These are phyloP conservation scores for Yamadazyma takamatsuzukensis DNA, from an alignment of 805 yeast genomes.

Conservation along the genomic window DNA sequence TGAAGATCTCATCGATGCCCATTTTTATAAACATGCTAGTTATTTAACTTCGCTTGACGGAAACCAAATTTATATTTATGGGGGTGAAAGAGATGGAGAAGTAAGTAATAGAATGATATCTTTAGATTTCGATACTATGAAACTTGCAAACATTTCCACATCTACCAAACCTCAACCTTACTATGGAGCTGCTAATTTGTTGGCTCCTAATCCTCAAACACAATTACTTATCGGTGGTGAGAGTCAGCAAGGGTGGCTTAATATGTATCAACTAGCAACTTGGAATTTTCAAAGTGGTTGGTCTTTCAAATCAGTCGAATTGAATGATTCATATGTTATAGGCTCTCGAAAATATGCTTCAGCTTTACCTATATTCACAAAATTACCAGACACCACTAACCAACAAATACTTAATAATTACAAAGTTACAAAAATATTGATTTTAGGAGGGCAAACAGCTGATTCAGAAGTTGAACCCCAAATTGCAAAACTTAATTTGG, in stretches of 20 bases:
- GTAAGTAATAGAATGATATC: constrained; percentile 44
- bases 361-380: constrained; percentile 50
- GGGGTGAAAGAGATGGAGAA: constrained; percentile 33
- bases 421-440: constrained; percentile 39
- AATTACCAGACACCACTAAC: constrained; percentile 16
- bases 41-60: constrained; percentile 38
- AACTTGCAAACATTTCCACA: constrained; percentile 39
- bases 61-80: constrained; percentile 48
- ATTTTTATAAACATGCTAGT: constrained; percentile 34
- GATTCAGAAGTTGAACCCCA: constrained; percentile 3
- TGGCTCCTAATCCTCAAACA: constrained; percentile 44
- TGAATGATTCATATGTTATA: constrained; percentile 26
- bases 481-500: constrained; percentile 3
- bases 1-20: constrained; percentile 22
- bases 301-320: constrained; percentile 46
- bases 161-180: constrained; percentile 55
- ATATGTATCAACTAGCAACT: constrained; percentile 67
- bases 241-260: constrained; percentile 62
- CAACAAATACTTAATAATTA: constrained; percentile 27
- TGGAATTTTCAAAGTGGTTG: constrained; percentile 68
- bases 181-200: constrained; percentile 46
- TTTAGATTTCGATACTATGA: constrained; percentile 31
- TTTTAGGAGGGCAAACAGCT: constrained; percentile 58
- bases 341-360: constrained; percentile 54
- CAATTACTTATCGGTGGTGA: constrained; percentile 65